Evolutionary conservation across 352 stramenopile genomes (phyloP), one percentile per base, ranked within the genome.

Genomic region (Phytophthora colocasiae): DNA sequence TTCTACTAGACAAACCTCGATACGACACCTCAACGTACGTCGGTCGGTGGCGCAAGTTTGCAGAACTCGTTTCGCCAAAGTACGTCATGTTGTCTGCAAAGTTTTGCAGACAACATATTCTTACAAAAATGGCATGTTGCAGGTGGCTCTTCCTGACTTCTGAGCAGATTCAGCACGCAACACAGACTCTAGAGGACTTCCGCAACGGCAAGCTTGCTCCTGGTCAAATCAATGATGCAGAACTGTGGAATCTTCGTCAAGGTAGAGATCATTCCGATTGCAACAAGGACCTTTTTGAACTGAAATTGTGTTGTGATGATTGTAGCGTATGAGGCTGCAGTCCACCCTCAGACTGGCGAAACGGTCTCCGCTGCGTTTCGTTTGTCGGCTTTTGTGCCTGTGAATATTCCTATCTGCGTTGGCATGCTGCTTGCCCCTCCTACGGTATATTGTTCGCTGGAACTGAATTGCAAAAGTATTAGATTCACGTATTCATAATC

Each of bases 1-100:
- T 32, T 9, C 31, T 36, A 36, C 14, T 41, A 91, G 84, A 91
- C 60, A 80, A 81, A 46, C 85, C 87, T 31, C 78, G 83, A 56
- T 92, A 94, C 62, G 89, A 97, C 62, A 89, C 92, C 66, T 91
- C 85, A 50, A 96, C 87, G 39, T 97, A 97, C 73, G 77, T 79
- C 49, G 89, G 89, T 44, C 84, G 89, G 26, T 95, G 89, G 81
- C 82, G 82, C 62, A 82, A 90, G 52, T 97, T 97, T 70, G 76
- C 85, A 14, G 88, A 96, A 71, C 80, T 97, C 56, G 83, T 95
- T 56, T 88, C 83, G 38, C 87, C 87, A 12, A 89, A 76, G 72
- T 89, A 59, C 45, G 69, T 74, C 24, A 4, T n/a, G n/a, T n/a
- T n/a, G n/a, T n/a, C n/a, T n/a, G n/a, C n/a, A n/a, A n/a, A n/a